phyloP scores from a whole-genome alignment of 495 filamentous ascomycete genomes.

The Xylaria castorea region DNA sequence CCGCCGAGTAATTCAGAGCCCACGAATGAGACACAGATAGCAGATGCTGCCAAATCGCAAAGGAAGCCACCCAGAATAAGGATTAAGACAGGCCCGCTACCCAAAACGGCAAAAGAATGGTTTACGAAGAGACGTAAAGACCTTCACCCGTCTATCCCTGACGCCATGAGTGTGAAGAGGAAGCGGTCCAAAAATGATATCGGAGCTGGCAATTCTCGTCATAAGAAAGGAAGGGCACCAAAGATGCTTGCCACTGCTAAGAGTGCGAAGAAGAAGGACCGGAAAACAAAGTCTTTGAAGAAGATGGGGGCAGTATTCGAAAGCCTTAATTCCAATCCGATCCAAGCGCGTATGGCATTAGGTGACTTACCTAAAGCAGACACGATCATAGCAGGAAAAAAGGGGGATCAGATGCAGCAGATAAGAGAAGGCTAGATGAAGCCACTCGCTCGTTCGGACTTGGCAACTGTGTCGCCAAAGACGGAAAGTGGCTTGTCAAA shows the following conservation, averaged over 20 bases:
- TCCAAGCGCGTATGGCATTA: neutral
- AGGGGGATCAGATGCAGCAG: neutral
- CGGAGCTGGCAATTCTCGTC: neutral
- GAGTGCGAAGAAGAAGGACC: neutral
- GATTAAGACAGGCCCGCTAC: neutral
- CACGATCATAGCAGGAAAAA: neutral
- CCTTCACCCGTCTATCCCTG: neutral
- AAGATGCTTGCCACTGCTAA: neutral
- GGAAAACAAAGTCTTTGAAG: neutral
- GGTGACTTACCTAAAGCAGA: neutral
- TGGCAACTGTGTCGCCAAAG: slow-evolving; percentile 39
- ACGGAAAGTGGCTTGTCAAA: slow-evolving; percentile 55
- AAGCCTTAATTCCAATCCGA: neutral
- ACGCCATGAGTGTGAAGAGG: neutral
- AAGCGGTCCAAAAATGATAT: neutral
- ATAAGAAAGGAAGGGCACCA: neutral
- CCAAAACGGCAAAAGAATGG: neutral
- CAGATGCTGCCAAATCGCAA: neutral
- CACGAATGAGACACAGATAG: too few relatives aligned
- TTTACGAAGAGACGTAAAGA: neutral
- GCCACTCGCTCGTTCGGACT: slow-evolving; percentile 52
- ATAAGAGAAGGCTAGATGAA: slow-evolving; percentile 29
- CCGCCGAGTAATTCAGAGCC: too few relatives aligned
- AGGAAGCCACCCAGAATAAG: neutral
- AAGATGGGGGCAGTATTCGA: neutral